A percentile compares a stretch with the other conserved stretches of the same genome.
These are phyloP conservation scores for Schizothecium vesticola DNA, from an alignment of 495 filamentous ascomycete species.

Conservation along the genomic window DNA sequence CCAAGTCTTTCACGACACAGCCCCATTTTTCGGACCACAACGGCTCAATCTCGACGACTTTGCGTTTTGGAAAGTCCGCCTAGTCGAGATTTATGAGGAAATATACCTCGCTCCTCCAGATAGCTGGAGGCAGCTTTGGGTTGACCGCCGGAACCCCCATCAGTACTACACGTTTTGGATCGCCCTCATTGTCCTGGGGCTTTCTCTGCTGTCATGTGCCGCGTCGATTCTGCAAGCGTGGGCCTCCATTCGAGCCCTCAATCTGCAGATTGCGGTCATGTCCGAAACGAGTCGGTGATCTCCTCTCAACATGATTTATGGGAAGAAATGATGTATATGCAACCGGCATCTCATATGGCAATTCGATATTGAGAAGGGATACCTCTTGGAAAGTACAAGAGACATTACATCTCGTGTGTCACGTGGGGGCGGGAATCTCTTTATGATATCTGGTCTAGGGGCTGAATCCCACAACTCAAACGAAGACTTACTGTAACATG, in stretches of 20 bases:
- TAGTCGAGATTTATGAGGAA: neutral
- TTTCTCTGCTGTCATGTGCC: neutral
- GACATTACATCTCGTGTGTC: no score
- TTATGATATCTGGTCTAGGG: no score
- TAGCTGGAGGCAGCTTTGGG: neutral
- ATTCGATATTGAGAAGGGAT: no score
- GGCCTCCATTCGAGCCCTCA: neutral
- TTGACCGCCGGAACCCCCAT: neutral
- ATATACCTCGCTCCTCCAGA: neutral
- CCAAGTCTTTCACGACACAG: neutral
- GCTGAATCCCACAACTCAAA: no score
- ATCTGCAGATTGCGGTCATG: neutral
- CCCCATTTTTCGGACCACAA: neutral
- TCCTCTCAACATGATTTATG: no score
- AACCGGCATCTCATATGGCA: no score
- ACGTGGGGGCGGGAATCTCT: no score
- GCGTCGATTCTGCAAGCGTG: neutral
- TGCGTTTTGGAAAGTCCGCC: neutral
- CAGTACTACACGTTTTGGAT: slow-evolving; percentile 1
- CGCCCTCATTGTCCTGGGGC: neutral
- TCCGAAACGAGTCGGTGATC: no score
- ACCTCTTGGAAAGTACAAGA: no score
- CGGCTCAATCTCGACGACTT: neutral
- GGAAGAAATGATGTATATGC: no score
- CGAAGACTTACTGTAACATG: no score